Evolutionary conservation across 2,329 filamentous ascomycete species (phyloP).

Genomic region (Fusarium illudens): DNA sequence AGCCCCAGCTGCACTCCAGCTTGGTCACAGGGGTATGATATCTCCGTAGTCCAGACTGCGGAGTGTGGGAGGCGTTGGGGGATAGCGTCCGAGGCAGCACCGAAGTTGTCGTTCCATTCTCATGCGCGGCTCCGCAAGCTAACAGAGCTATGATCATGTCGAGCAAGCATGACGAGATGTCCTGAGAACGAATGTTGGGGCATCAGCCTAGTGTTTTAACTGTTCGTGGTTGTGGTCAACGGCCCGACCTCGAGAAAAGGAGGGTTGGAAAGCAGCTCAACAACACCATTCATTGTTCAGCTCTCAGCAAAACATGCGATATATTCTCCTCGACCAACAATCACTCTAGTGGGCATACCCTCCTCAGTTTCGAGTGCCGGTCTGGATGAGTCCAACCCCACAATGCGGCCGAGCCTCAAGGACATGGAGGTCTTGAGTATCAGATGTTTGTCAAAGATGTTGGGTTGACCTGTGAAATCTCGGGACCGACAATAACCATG

Average conservation of each 20-base stretch:
- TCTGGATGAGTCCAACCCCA: conserved; percentile 1
- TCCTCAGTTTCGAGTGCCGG: neutral
- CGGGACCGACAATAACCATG: neutral
- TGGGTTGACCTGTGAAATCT: neutral
- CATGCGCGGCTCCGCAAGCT: neutral
- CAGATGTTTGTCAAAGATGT: neutral
- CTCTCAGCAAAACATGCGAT: neutral
- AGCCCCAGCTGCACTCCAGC: neutral
- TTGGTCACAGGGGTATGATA: neutral
- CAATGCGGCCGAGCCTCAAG: conserved; percentile 13
- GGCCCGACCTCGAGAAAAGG: neutral
- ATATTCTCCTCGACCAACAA: too few relatives aligned
- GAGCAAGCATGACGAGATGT: neutral
- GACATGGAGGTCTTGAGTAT: neutral
- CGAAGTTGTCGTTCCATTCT: neutral
- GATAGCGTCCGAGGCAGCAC: neutral
- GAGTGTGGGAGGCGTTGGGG: neutral
- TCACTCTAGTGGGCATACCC: too few relatives aligned
- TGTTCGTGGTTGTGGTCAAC: neutral
- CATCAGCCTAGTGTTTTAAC: neutral
- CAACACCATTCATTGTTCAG: neutral
- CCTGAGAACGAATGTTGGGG: neutral
- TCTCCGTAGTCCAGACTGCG: neutral
- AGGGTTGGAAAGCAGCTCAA: neutral
- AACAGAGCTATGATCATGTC: neutral